Conservation (phyloP, 441 rosid genomes). For the Gossypium davidsonii region DNA sequence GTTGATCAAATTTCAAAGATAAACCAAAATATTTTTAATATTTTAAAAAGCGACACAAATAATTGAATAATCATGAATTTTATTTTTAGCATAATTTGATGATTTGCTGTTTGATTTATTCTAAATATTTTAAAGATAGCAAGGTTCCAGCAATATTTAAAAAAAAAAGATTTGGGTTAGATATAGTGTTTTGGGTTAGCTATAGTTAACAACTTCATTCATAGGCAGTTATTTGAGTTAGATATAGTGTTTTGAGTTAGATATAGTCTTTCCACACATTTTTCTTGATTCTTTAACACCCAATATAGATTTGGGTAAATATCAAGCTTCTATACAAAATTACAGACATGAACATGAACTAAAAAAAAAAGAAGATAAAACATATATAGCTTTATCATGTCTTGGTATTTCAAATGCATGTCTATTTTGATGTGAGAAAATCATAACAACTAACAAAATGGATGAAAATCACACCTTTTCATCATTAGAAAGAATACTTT, state of each 20-base stretch:
- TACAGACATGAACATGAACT: too few species aligned
- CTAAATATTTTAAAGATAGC: too few species aligned
- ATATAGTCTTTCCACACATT: not conserved
- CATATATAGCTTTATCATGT: not conserved
- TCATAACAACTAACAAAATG: not conserved
- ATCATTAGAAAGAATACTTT: constrained; percentile 45
- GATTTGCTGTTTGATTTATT: too few species aligned
- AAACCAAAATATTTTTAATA: too few species aligned
- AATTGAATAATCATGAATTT: too few species aligned
- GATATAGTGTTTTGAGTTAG: not conserved
- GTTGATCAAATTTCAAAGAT: too few species aligned
- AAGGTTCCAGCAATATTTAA: too few species aligned
- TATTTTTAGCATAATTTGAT: too few species aligned
- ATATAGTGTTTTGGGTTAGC: too few species aligned
- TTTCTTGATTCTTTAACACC: not conserved
- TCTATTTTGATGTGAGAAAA: not conserved
- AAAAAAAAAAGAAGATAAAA: not conserved
- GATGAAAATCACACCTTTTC: constrained; percentile 47
- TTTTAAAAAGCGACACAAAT: too few species aligned
- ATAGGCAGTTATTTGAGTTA: not conserved
- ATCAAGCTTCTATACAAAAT: not conserved
- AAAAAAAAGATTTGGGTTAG: too few species aligned
- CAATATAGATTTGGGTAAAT: not conserved
- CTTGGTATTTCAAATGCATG: not conserved
- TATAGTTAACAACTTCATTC: not conserved